phyloP scores from a whole-genome alignment of 176 grass and related monocot species.

The Ensete glaucum region DNA sequence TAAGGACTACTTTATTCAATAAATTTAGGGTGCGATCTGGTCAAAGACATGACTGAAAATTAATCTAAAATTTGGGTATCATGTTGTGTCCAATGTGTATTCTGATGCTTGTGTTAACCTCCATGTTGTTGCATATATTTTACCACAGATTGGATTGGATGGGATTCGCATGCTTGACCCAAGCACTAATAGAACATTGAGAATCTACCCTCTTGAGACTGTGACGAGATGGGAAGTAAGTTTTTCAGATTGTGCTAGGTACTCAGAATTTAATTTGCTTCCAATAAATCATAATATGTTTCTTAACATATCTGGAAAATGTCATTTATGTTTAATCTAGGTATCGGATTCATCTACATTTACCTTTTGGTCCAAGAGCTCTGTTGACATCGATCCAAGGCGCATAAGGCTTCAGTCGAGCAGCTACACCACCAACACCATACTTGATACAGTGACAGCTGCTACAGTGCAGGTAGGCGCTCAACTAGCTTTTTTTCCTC shows the following conservation, averaged over 20 bases:
- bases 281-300: background rate
- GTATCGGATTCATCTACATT: conserved; percentile 84
- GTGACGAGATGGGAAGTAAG: conserved; percentile 98
- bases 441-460: conserved; percentile 92
- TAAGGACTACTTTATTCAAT: too few species aligned
- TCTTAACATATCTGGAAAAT: background rate
- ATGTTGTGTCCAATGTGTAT: too few species aligned
- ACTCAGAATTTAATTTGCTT: background rate
- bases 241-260: background rate
- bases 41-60: too few species aligned
- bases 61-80: too few species aligned
- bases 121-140: conserved; percentile 9
- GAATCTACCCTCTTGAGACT: conserved; percentile 83
- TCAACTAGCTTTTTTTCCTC: background rate
- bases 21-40: too few species aligned
- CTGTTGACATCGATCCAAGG: conserved; percentile 74
- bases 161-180: conserved; percentile 97
- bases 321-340: conserved; percentile 33
- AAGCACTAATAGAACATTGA: conserved; percentile 68
- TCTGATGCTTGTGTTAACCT: background rate
- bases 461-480: conserved; percentile 70
- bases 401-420: conserved; percentile 92
- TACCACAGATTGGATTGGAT: conserved; percentile 89
- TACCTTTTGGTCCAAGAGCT: conserved; percentile 94
- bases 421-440: conserved; percentile 88